Base-by-base conservation (phyloP, 768 basidiomycete species). In the Trametes sanguinea region DNA sequence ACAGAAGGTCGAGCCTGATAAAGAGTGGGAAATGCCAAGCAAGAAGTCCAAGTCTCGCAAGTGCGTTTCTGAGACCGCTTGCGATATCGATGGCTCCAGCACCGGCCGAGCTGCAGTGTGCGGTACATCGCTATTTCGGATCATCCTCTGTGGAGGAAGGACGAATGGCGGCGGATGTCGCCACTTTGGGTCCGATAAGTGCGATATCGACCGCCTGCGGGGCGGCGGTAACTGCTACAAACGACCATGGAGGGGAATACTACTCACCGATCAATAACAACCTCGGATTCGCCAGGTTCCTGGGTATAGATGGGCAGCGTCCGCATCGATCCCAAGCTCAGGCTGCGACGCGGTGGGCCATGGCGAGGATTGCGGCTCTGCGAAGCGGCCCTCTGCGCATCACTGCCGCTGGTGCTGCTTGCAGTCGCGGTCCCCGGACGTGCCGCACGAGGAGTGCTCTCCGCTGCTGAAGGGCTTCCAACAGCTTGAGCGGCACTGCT, bases 291-390 rank as follows among this genome's bases (percentile, higher is more conserved):
- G 9, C 90, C 91, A 0, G 92, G 90, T 61, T 94, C 91, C 72
- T 91, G 91, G 76, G 85, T 90, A 66, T 94, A 94, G 32, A 81
- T 83, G 5, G 92, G 92, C 30, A 94, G 72, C 3, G 88, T 90
- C 33, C 81, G 83, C 4, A 88, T 90, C 2, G 89, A 91, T 51
- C 92, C 85, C 71, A 92, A 89, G 42, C 89, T 90, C 4, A 27
- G 51, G 47, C 62, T 63, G 17, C 62, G 56, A 39, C 57, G 52
- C n/a, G 54, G 39, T 27, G 51, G 62, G 11, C 57, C 62, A 7
- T 32, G 2, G 4, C 57, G 56, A n/a, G 56, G 27, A 40, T 8
- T n/a, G 3, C 52, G 62, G 6, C 40, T 35, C 11, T 46, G 40
- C 6, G 60, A 16, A 35, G 45, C 33, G 17, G 53, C 37, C 22